phyloP scores from a whole-genome alignment of 306 rosid species.

The Cyclanthera cordifolia region DNA sequence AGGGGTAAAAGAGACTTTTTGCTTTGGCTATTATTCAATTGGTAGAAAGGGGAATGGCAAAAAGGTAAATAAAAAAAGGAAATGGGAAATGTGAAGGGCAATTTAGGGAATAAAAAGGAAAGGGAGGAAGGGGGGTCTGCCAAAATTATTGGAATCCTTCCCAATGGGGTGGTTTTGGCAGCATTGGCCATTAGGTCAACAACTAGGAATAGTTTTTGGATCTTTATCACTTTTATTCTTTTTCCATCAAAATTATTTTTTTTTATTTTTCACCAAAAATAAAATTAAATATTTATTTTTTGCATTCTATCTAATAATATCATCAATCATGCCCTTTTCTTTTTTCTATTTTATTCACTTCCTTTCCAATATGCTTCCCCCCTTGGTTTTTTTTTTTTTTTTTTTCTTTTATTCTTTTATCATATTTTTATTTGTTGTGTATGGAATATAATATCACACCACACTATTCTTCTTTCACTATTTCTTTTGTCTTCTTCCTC shows the following conservation, averaged over 20 bases:
- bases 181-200: slow-evolving; percentile 29
- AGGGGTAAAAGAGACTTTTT: neutral
- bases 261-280: neutral
- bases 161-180: slow-evolving; percentile 26
- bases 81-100: neutral
- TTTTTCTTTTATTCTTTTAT: neutral
- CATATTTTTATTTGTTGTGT: neutral
- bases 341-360: neutral
- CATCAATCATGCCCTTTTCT: neutral
- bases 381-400: neutral
- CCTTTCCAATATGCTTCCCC: neutral
- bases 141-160: slow-evolving; percentile 21
- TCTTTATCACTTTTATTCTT: slow-evolving; percentile 5
- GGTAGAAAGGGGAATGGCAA: neutral
- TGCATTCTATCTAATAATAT: neutral
- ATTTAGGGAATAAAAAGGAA: neutral
- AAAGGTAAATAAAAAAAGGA: neutral
- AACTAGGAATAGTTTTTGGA: slow-evolving; percentile 18
- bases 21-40: neutral
- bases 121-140: neutral
- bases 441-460: slow-evolving; percentile 4
- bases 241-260: neutral
- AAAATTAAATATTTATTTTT: too few relatives aligned
- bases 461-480: neutral
- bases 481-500: too few relatives aligned